Evolutionary conservation across 1,139 yeast genomes (phyloP), one percentile per base, ranked within the genome.

Genomic region (Sugiyamaella sp.): DNA sequence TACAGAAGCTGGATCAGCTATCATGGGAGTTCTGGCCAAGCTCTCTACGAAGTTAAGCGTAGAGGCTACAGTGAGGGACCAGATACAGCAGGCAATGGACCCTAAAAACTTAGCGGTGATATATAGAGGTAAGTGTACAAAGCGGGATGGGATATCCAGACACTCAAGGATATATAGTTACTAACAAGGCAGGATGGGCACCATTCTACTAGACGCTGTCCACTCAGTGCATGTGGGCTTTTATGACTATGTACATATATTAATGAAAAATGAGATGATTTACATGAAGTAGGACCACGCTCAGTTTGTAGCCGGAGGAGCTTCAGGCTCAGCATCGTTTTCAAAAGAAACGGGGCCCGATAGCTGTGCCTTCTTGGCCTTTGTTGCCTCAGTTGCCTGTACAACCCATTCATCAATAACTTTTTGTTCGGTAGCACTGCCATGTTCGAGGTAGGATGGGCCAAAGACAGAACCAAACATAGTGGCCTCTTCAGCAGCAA

Each of bases 111-210:
- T 95, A 51, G 86, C 96, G 0, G 69, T 86, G 41, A 81, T 95
- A 5, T 95, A 84, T 66, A 78, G 82, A 65, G 99, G 99, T 1
- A 88, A 96, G 98, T 79, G n/a, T n/a, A n/a, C n/a, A n/a, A n/a
- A n/a, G n/a, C n/a, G 33, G 24, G 9, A 14, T 2, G 14, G 16
- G 29, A 8, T 32, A 16, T 41, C 14, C 10, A 4, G 21, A 42
- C 19, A 16, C 10, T 10, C 35, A 8, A 25, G n/a, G 2, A 3
- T n/a, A n/a, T n/a, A n/a, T n/a, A n/a, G n/a, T 40, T 38, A 19
- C 43, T 37, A 46, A 41, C 50, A 27, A 27, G 24, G 9, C 46
- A 58, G 61, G 66, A 6, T 63, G 65, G 66, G 56, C 58, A 21
- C 63, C 66, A 16, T 61, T 57, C 46, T 57, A 50, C 29, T 61